Evolutionary conservation across 257 asterid genomes (phyloP).

Genomic region (Leptodermis oblonga): DNA sequence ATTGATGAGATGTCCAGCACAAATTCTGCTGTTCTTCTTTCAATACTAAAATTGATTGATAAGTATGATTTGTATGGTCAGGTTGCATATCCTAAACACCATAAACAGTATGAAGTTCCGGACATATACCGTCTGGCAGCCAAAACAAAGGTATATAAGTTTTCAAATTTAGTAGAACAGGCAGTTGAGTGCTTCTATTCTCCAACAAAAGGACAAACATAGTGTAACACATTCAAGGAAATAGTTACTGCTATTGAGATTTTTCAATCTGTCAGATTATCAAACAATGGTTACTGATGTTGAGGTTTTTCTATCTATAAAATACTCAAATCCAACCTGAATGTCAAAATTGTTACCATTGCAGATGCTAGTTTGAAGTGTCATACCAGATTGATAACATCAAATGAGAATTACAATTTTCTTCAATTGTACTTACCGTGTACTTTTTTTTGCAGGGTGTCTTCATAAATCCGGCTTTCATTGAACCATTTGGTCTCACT

Average conservation of each 20-base stretch:
- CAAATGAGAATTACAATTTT: background rate
- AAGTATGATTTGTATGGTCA: slow-evolving; percentile 79
- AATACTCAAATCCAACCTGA: background rate
- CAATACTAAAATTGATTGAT: slow-evolving; percentile 69
- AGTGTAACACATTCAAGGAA: background rate
- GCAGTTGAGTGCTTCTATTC: background rate
- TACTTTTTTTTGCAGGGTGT: slow-evolving; percentile 52
- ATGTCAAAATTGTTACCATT: too few species aligned
- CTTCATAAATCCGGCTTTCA: slow-evolving; percentile 80
- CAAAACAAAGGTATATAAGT: slow-evolving; percentile 59
- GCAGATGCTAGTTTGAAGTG: background rate
- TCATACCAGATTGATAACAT: background rate
- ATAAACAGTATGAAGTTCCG: slow-evolving; percentile 69
- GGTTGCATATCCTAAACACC: slow-evolving; percentile 85
- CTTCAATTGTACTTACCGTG: slow-evolving; percentile 9
- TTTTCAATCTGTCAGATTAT: background rate
- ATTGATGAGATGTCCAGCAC: slow-evolving; percentile 79
- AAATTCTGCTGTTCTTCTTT: slow-evolving; percentile 66
- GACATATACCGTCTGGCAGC: slow-evolving; percentile 84
- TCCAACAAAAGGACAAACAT: background rate
- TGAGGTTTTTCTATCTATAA: background rate
- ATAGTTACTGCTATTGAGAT: background rate
- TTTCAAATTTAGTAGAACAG: background rate
- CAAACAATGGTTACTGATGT: background rate
- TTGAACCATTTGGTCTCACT: slow-evolving; percentile 87